Evolutionary conservation across 106 monocot species (phyloP), one percentile per base, ranked within the genome.

Genomic region (Chionographis japonica): DNA sequence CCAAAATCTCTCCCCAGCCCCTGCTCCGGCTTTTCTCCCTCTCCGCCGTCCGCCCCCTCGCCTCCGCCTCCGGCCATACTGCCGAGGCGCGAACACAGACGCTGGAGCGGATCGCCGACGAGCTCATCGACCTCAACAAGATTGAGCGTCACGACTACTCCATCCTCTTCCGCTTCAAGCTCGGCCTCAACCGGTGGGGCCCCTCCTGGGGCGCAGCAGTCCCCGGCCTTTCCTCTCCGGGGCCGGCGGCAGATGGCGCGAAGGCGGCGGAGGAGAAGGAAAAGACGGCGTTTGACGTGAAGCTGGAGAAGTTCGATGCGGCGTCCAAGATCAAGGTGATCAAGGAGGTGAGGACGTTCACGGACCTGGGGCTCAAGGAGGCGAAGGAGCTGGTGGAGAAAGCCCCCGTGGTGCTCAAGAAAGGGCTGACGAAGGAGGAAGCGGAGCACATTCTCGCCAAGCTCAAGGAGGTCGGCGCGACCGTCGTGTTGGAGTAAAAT

Each of bases 371-470:
- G 56, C 63, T 95, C 61, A 95, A 95, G 81, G 95, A 95, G 78
- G 95, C 91, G 6, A 95, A 95, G 79, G 95, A 95, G 75, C 52
- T 91, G 57, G 95, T 95, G 74, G 95, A 95, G 78, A 95, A 95
- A 73, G 77, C 81, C 1, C 91, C 95, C 2, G 88, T 95, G n/a
- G 83, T 95, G 57, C 56, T 88, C 37, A 91, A 86, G 79, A 84
- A 84, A 61, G 84, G 81, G 8, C 73, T 95, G 0, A 55, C 85
- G 6, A 95, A 91, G 68, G 91, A 95, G 63, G 95, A 88, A 55
- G 95, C 91, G 8, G 86, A 95, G 76, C 68, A 71, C 37, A 84
- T 95, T 40, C 70, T 71, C 2, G 81, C 85, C 43, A 91, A 91
- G 77, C 86, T 95, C 61, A 91, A 86, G 79, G 91, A 78, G 58